Conservation (phyloP, 305 asterid genomes). For the Fraxinus angustifolia region DNA sequence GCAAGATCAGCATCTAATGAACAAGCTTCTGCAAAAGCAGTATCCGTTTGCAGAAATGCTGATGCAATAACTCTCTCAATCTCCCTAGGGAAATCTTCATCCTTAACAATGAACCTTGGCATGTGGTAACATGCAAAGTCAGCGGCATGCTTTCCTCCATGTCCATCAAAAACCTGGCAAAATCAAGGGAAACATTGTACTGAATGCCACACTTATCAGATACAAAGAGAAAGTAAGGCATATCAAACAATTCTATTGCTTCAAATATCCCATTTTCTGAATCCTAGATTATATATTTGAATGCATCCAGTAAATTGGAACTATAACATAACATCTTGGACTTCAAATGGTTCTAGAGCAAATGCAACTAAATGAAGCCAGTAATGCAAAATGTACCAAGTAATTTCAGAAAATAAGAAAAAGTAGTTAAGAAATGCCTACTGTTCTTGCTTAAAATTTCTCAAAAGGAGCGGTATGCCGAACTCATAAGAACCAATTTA, state of each 20-base stretch:
- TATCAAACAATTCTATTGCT: background rate
- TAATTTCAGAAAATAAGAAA: background rate
- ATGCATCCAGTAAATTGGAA: background rate
- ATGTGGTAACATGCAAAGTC: slow-evolving; percentile 79
- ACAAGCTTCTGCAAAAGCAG: slow-evolving; percentile 92
- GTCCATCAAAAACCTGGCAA: slow-evolving; percentile 90
- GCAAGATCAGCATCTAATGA: slow-evolving; percentile 73
- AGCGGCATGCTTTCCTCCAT: slow-evolving; percentile 98
- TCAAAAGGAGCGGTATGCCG: background rate
- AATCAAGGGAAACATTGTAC: background rate
- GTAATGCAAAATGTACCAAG: background rate
- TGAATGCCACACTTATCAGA: background rate
- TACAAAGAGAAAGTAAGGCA: background rate
- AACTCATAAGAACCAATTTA: background rate
- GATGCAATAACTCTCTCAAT: slow-evolving; percentile 66
- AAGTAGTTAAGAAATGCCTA: background rate
- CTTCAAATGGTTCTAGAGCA: background rate
- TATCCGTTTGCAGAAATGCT: slow-evolving; percentile 80
- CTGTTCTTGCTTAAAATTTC: background rate
- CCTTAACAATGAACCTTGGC: slow-evolving; percentile 73
- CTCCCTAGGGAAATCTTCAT: slow-evolving; percentile 64
- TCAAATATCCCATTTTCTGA: background rate
- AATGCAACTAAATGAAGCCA: background rate
- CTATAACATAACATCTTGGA: background rate
- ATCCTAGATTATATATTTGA: background rate